Evolutionary conservation across 257 asterid genomes (phyloP).

Genomic region (Avicennia marina): DNA sequence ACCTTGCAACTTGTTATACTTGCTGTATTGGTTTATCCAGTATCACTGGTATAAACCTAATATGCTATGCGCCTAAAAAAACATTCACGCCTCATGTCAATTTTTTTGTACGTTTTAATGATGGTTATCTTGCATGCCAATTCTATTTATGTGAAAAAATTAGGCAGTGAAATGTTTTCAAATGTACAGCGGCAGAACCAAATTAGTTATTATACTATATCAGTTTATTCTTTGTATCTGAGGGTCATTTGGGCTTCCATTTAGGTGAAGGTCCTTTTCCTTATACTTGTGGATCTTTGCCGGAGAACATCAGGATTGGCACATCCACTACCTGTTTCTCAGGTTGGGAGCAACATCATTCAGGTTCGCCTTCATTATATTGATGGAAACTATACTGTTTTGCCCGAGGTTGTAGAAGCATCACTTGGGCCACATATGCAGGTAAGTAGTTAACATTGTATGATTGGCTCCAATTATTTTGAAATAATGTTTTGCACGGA

Average conservation of each 20-base stretch:
- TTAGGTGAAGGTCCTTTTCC: slow-evolving; percentile 97
- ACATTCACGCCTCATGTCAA: too few species aligned
- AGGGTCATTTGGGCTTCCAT: slow-evolving; percentile 13
- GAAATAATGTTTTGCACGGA: slow-evolving; percentile 1
- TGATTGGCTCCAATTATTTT: not conserved
- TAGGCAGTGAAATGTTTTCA: too few species aligned
- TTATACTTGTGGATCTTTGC: slow-evolving; percentile 95
- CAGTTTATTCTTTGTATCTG: slow-evolving; percentile 1
- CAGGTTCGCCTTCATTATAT: slow-evolving; percentile 95
- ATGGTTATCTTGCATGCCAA: too few species aligned
- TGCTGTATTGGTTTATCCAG: too few species aligned
- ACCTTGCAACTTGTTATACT: too few species aligned
- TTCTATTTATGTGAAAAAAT: too few species aligned
- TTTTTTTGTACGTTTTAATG: too few species aligned
- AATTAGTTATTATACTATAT: not conserved
- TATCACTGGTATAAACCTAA: too few species aligned
- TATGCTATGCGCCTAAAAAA: too few species aligned
- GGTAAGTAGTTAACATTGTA: slow-evolving; percentile 36
- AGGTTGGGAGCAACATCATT: slow-evolving; percentile 89
- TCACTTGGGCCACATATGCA: slow-evolving; percentile 99
- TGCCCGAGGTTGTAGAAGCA: slow-evolving; percentile 98
- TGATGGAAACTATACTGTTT: slow-evolving; percentile 92
- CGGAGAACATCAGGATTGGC: slow-evolving; percentile 82
- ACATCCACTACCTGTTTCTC: slow-evolving; percentile 92
- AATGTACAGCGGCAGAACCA: too few species aligned